phyloP scores from a whole-genome alignment of 805 yeast genomes.

The Candida lessepsii region DNA sequence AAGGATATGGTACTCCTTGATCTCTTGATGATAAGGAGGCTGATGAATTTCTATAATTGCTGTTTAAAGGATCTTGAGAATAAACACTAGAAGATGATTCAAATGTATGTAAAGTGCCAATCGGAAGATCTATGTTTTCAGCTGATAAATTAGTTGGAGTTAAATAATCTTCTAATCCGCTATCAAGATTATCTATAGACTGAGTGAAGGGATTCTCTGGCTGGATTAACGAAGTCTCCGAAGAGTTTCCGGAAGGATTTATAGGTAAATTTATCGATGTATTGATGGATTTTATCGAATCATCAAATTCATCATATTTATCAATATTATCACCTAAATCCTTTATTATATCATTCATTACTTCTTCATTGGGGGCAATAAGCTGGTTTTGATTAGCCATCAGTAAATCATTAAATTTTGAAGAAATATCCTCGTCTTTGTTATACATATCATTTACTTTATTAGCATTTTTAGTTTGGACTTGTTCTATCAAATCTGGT shows the following conservation, averaged over 20 bases:
- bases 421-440: neutral
- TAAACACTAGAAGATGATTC: conserved; percentile 7
- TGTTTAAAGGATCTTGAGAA: neutral
- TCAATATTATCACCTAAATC: conserved; percentile 6
- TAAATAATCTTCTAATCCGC: neutral
- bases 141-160: neutral
- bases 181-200: neutral
- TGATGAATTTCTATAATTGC: neutral
- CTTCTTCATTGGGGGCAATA: neutral
- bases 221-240: neutral
- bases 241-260: no score
- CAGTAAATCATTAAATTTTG: neutral
- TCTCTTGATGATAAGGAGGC: neutral
- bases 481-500: conserved; percentile 8
- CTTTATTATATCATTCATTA: conserved; percentile 4
- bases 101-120: conserved; percentile 1
- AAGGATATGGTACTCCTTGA: conserved; percentile 15
- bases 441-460: conserved; percentile 4
- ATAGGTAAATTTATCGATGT: no score
- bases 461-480: conserved; percentile 6
- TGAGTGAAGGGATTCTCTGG: neutral
- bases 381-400: neutral
- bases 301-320: neutral
- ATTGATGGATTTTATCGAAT: no score
- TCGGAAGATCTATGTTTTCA: conserved; percentile 10